Evolutionary conservation across 129 eudicot species (phyloP).

Genomic region (Arctium minus): DNA sequence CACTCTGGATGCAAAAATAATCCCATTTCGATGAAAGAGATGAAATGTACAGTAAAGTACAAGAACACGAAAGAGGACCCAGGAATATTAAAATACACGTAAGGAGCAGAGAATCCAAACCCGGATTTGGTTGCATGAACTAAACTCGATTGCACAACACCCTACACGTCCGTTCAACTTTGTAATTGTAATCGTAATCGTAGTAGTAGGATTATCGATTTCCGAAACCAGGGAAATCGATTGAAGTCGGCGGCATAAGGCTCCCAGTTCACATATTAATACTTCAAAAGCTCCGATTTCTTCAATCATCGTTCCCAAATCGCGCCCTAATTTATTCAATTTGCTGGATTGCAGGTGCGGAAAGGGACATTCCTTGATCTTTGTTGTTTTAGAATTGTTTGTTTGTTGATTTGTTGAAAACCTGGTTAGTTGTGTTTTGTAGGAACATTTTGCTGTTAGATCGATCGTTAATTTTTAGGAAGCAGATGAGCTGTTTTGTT

Average conservation of each 20-base stretch:
- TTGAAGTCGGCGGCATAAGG: constrained; percentile 27
- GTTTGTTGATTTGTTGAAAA: background rate
- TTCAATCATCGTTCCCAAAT: constrained; percentile 1
- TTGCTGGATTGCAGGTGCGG: constrained; percentile 3
- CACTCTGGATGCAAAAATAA: background rate
- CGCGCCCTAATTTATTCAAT: constrained; percentile 18
- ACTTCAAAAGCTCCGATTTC: constrained; percentile 14
- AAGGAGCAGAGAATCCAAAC: constrained; percentile 40
- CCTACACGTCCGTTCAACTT: constrained; percentile 47
- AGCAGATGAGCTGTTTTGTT: constrained; percentile 21
- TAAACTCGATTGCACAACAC: constrained; percentile 46
- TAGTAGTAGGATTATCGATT: constrained; percentile 20
- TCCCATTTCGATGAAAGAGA: background rate
- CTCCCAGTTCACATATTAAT: background rate
- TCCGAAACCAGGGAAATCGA: constrained; percentile 23
- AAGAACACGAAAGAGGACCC: constrained; percentile 18
- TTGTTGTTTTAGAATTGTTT: background rate
- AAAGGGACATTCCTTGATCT: background rate
- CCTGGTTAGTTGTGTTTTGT: background rate
- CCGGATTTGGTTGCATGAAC: constrained; percentile 49
- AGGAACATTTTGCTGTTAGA: constrained; percentile 18
- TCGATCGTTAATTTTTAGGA: constrained; percentile 20
- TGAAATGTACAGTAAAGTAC: background rate
- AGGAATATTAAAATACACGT: constrained; percentile 34
- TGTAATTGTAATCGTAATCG: background rate